A percentile compares a stretch with the other conserved stretches of the same genome.
Evolutionary conservation across 345 rosid genomes (phyloP).

Genomic region (Aegle marmelos): DNA sequence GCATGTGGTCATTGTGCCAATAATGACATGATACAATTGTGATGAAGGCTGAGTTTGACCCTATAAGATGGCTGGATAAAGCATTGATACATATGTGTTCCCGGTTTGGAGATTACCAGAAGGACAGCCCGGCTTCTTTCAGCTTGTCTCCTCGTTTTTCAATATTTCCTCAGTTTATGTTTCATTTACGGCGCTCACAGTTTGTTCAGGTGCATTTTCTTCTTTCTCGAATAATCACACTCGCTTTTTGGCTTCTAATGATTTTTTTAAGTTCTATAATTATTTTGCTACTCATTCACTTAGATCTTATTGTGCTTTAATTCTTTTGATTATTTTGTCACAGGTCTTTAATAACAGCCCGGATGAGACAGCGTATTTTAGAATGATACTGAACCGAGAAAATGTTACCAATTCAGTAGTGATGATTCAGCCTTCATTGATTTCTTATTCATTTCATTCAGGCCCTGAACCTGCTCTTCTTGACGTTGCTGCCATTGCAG

Average conservation of each 20-base stretch:
- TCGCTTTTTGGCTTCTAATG: background rate
- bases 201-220: conserved; percentile 73
- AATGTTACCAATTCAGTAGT: conserved; percentile 85
- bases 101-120: conserved; percentile 83
- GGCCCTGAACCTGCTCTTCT: conserved; percentile 83
- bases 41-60: conserved; percentile 80
- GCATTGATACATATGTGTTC: conserved; percentile 80
- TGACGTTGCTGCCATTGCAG: conserved; percentile 86
- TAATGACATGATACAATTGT: conserved; percentile 18
- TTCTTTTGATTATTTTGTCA: conserved; percentile 18
- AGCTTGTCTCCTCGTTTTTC: conserved; percentile 76
- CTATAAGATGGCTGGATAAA: conserved; percentile 94
- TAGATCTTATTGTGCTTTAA: conserved; percentile 15
- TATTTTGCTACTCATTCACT: background rate
- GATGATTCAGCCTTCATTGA: conserved; percentile 95
- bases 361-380: conserved; percentile 93
- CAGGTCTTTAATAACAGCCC: conserved; percentile 98
- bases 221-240: conserved; percentile 1
- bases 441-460: conserved; percentile 89
- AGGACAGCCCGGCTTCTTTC: conserved; percentile 78
- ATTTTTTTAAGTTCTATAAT: background rate
- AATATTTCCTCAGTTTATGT: conserved; percentile 84
- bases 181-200: conserved; percentile 93
- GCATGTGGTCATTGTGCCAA: conserved; percentile 2
- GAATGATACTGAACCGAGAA: conserved; percentile 85